Conservation (phyloP, 495 filamentous ascomycete species). For the Penicillium coprophilum region DNA sequence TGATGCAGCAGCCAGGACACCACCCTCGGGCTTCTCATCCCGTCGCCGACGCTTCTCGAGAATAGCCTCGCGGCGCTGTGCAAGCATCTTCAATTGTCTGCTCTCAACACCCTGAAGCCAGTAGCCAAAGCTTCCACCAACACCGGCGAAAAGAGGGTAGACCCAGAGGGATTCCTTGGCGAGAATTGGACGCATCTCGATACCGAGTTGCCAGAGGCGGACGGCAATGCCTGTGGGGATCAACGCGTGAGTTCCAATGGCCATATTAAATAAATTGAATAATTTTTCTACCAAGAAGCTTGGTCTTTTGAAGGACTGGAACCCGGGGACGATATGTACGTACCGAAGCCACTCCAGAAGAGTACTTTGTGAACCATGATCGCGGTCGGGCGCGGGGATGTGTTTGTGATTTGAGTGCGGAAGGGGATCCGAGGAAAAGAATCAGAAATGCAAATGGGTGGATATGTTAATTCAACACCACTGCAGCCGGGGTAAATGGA, state of each 20-base stretch:
- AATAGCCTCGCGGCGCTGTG: conserved; percentile 70
- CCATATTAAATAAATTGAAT: neutral
- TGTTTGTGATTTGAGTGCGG: conserved; percentile 12
- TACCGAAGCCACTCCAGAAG: conserved; percentile 98
- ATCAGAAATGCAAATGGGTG: conserved; percentile 8
- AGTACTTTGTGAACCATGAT: conserved; percentile 75
- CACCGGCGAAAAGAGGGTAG: conserved; percentile 84
- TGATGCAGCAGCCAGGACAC: conserved; percentile 43
- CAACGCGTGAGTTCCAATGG: conserved; percentile 7
- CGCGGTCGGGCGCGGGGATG: conserved; percentile 22
- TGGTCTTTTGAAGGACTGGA: neutral
- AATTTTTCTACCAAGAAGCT: neutral
- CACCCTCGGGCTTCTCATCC: conserved; percentile 46
- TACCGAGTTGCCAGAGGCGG: conserved; percentile 92
- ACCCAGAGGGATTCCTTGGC: conserved; percentile 73
- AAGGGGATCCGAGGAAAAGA: conserved; percentile 12
- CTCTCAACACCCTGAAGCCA: conserved; percentile 87
- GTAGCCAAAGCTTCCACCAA: conserved; percentile 92
- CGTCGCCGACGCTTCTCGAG: conserved; percentile 85
- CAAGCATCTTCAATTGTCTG: conserved; percentile 70
- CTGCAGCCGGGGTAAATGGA: conserved; percentile 22
- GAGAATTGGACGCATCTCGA: conserved; percentile 96
- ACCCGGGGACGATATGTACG: conserved; percentile 25
- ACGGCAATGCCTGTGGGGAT: conserved; percentile 70
- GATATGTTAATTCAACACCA: conserved; percentile 16